Percentiles rank a stretch among this genome's conserved stretches.
These are phyloP conservation scores for Spathaspora passalidarum DNA, from an alignment of 805 yeast genomes.

Conservation along the genomic window DNA sequence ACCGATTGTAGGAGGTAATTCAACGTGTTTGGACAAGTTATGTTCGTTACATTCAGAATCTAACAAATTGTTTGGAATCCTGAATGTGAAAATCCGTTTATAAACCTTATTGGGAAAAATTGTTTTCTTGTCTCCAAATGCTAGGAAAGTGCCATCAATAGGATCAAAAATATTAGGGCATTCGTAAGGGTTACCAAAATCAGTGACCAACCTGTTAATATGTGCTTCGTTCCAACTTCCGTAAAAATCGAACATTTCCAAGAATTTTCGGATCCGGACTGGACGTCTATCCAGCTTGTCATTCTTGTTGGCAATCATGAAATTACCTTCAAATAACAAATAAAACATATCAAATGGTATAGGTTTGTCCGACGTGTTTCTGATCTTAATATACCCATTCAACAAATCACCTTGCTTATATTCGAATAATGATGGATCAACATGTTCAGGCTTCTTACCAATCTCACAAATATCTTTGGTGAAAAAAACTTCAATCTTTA, in stretches of 20 bases:
- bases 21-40: slow-evolving; percentile 26
- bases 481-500: slow-evolving; percentile 27
- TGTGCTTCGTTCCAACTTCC: slow-evolving; percentile 48
- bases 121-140: slow-evolving; percentile 13
- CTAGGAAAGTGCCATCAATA: slow-evolving; percentile 20
- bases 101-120: slow-evolving; percentile 22
- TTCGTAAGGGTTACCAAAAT: slow-evolving; percentile 11
- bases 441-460: slow-evolving; percentile 23
- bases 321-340: slow-evolving; percentile 53
- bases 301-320: slow-evolving; percentile 21
- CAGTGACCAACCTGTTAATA: slow-evolving; percentile 31
- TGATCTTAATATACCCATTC: slow-evolving; percentile 51
- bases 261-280: slow-evolving; percentile 26
- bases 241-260: slow-evolving; percentile 49
- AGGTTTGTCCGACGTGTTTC: slow-evolving; percentile 36
- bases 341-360: slow-evolving; percentile 63
- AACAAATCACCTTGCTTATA: slow-evolving; percentile 67
- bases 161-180: slow-evolving; percentile 23
- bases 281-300: slow-evolving; percentile 12
- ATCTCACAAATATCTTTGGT: slow-evolving; percentile 32
- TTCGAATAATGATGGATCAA: slow-evolving; percentile 39
- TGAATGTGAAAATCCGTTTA: slow-evolving; percentile 42
- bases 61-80: slow-evolving; percentile 32
- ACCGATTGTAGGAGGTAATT: slow-evolving; percentile 37
- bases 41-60: slow-evolving; percentile 37